A percentile compares a stretch with the other conserved stretches of the same genome.
Conservation (phyloP, 2,329 filamentous ascomycete species). For the Neopestalotiopsis rosae region DNA sequence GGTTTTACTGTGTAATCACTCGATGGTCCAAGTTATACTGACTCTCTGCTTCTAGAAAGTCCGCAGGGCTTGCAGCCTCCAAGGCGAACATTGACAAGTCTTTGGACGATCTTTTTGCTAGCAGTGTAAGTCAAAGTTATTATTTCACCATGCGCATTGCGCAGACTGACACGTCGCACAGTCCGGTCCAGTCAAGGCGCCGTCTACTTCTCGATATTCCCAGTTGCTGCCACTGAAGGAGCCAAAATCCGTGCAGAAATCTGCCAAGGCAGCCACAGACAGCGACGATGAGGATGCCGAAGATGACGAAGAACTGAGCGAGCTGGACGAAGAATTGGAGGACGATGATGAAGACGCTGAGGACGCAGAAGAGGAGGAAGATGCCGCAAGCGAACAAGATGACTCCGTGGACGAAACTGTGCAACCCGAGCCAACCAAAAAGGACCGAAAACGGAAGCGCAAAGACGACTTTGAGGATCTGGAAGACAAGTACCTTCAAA, state of each 20-base stretch:
- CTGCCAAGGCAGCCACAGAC: constrained; percentile 26
- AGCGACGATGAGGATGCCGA: constrained; percentile 35
- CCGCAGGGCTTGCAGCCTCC: constrained; percentile 4
- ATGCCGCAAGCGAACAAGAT: constrained; percentile 37
- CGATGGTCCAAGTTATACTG: background rate
- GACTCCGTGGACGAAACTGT: constrained; percentile 38
- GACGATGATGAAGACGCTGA: constrained; percentile 36
- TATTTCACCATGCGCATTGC: background rate
- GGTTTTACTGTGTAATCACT: background rate
- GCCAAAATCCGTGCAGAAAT: constrained; percentile 36
- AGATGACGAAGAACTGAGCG: constrained; percentile 41
- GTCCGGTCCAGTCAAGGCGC: constrained; percentile 57
- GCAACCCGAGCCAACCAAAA: constrained; percentile 48
- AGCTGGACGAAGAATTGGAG: constrained; percentile 40
- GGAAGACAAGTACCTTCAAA: constrained; percentile 72
- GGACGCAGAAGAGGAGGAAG: constrained; percentile 42
- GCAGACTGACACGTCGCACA: constrained; percentile 31
- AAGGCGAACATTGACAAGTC: constrained; percentile 18
- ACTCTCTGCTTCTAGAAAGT: background rate
- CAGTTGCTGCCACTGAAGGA: constrained; percentile 38
- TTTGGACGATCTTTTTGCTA: constrained; percentile 15
- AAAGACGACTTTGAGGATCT: constrained; percentile 72
- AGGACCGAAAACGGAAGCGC: constrained; percentile 69
- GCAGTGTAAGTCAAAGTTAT: constrained; percentile 29
- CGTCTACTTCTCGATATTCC: constrained; percentile 51